A percentile compares a stretch with the other conserved stretches of the same genome.
Conservation (phyloP, 495 filamentous ascomycete species). For the Parmelia sp. region DNA sequence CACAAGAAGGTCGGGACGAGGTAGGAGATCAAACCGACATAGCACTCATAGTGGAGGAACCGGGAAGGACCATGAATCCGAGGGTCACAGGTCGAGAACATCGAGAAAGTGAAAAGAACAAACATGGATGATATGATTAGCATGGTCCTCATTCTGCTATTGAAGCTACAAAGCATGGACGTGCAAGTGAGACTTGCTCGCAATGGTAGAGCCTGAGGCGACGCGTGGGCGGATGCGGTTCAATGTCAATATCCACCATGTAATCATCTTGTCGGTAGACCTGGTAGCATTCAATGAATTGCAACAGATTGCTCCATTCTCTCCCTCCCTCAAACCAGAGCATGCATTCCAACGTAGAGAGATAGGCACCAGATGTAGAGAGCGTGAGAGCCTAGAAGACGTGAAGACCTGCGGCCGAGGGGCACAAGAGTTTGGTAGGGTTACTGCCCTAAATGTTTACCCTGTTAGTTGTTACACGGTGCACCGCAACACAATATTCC, state of each 20-base stretch:
- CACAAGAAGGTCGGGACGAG: conserved; percentile 34
- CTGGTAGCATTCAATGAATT: too few relatives aligned
- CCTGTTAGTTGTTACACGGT: too few relatives aligned
- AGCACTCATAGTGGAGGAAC: conserved; percentile 11
- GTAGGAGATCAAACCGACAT: conserved; percentile 16
- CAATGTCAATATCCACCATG: not conserved
- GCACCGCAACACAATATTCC: not conserved
- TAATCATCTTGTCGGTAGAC: not conserved
- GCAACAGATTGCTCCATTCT: too few relatives aligned
- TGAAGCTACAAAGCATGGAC: not conserved
- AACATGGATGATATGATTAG: conserved; percentile 7
- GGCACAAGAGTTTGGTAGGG: too few relatives aligned
- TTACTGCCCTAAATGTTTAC: not conserved
- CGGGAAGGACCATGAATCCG: conserved; percentile 2
- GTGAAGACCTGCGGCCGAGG: too few relatives aligned
- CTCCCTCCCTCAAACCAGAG: too few relatives aligned
- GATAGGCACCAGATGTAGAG: too few relatives aligned
- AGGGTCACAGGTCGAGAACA: conserved; percentile 7
- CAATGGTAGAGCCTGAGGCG: not conserved
- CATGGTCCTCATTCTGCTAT: not conserved
- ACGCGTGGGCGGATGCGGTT: not conserved
- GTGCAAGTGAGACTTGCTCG: not conserved
- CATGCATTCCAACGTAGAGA: too few relatives aligned
- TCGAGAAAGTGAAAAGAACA: conserved; percentile 23
- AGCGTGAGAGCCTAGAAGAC: too few relatives aligned